These are phyloP conservation scores for Nigrospora osmanthi DNA, from an alignment of 2,329 filamentous ascomycete species.

Conservation along the genomic window DNA sequence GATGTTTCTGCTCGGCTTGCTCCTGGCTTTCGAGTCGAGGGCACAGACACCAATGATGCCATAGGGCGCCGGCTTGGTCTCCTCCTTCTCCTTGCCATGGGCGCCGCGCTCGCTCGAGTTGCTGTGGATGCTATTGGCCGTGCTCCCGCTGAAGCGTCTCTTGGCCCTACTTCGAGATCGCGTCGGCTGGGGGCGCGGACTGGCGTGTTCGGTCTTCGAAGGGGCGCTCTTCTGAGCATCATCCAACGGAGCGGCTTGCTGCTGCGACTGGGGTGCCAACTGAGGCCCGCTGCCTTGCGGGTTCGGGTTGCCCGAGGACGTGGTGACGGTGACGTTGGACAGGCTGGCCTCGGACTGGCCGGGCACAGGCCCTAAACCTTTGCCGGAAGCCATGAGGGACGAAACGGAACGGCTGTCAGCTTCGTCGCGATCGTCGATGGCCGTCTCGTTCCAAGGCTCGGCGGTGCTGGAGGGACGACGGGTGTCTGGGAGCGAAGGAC, in stretches of 20 bases:
- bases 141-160: slow-evolving; percentile 74
- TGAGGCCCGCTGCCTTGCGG: slow-evolving; percentile 32
- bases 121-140: slow-evolving; percentile 73
- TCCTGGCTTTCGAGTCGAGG: slow-evolving; percentile 88
- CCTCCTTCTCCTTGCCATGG: slow-evolving; percentile 49
- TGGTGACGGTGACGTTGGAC: slow-evolving; percentile 45
- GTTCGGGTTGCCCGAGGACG: slow-evolving; percentile 38
- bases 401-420: slow-evolving; percentile 30
- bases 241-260: slow-evolving; percentile 33
- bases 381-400: slow-evolving; percentile 35
- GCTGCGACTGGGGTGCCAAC: slow-evolving; percentile 29
- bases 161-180: slow-evolving; percentile 62
- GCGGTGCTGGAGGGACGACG: slow-evolving; percentile 34
- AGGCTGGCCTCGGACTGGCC: slow-evolving; percentile 42
- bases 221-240: slow-evolving; percentile 33
- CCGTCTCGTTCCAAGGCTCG: slow-evolving; percentile 34
- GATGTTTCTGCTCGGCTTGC: slow-evolving; percentile 95
- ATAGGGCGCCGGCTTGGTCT: slow-evolving; percentile 50
- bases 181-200: slow-evolving; percentile 33
- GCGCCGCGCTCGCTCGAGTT: slow-evolving; percentile 62
- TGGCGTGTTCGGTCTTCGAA: slow-evolving; percentile 17
- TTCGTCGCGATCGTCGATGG: slow-evolving; percentile 35
- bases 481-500: slow-evolving; percentile 30
- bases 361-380: slow-evolving; percentile 28
- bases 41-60: slow-evolving; percentile 88